Evolutionary conservation across 192 early-diverging fungal species (phyloP).

Genomic region (Backusella psychrophila): DNA sequence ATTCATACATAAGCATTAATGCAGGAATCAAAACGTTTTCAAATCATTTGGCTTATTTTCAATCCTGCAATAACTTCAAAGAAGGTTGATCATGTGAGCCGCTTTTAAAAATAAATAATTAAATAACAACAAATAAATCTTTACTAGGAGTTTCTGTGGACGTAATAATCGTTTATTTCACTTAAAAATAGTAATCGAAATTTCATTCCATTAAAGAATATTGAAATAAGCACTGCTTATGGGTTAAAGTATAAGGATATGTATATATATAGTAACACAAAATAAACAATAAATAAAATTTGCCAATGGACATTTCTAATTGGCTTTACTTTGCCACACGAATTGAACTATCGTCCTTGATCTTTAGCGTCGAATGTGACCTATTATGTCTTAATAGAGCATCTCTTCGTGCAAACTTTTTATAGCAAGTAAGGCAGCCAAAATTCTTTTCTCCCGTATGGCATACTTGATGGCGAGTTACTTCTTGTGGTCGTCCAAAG

Average conservation of each 20-base stretch:
- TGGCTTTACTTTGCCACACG: not conserved
- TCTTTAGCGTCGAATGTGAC: not conserved
- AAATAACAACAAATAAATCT: not conserved
- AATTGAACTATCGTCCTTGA: not conserved
- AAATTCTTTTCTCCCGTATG: not conserved
- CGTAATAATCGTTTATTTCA: not conserved
- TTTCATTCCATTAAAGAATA: not conserved
- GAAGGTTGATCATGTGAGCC: not conserved
- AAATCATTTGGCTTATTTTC: not conserved
- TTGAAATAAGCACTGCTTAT: not conserved
- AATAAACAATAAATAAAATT: not conserved
- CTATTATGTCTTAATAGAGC: conserved; percentile 4
- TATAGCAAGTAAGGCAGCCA: not conserved
- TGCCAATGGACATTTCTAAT: not conserved
- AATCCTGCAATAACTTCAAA: not conserved
- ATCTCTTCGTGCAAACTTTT: not conserved
- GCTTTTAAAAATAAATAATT: not conserved
- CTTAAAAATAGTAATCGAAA: not conserved
- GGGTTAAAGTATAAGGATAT: not conserved
- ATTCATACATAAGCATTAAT: not conserved
- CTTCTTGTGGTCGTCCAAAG: not conserved
- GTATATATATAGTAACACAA: not conserved
- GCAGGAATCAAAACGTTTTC: not conserved
- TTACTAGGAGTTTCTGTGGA: not conserved
- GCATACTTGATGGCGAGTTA: not conserved